Percentiles rank a stretch among this genome's conserved stretches.
phyloP scores from a whole-genome alignment of 169 alveolate genomes.

The Plasmodium reichenowi region DNA sequence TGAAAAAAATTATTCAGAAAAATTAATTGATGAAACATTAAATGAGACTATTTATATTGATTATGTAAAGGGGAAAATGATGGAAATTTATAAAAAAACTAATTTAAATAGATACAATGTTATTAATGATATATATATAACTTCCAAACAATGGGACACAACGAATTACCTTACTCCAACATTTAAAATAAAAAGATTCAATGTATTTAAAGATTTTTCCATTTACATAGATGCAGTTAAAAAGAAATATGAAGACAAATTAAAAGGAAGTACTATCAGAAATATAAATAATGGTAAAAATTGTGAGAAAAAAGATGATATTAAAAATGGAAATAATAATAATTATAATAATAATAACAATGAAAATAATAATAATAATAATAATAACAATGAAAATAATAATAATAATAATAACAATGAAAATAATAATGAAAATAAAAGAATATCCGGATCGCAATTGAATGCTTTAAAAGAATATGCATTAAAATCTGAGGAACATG shows the following conservation, averaged over 20 bases:
- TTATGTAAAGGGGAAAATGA: slow-evolving; percentile 46
- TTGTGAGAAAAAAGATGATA: too few relatives aligned
- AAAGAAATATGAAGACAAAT: background rate
- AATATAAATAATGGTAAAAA: too few relatives aligned
- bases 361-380: too few relatives aligned
- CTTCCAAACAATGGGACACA: slow-evolving; percentile 37
- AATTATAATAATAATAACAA: too few relatives aligned
- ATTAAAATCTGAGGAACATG: too few relatives aligned
- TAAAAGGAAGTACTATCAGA: too few relatives aligned
- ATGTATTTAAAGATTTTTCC: slow-evolving; percentile 28
- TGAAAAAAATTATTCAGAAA: background rate
- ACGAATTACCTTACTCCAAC: slow-evolving; percentile 56
- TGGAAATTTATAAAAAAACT: slow-evolving; percentile 23
- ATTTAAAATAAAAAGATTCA: slow-evolving; percentile 25
- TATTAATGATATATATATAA: slow-evolving; percentile 24
- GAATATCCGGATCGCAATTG: too few relatives aligned
- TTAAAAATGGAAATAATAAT: too few relatives aligned
- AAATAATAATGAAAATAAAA: too few relatives aligned
- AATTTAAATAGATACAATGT: slow-evolving; percentile 27
- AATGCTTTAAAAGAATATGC: too few relatives aligned
- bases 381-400: too few relatives aligned
- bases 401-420: too few relatives aligned
- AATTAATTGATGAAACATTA: slow-evolving; percentile 2
- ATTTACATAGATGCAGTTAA: slow-evolving; percentile 13
- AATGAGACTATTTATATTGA: slow-evolving; percentile 3